phyloP scores from a whole-genome alignment of 1,284 basidiomycete species.

The Malassezia vespertilionis region DNA sequence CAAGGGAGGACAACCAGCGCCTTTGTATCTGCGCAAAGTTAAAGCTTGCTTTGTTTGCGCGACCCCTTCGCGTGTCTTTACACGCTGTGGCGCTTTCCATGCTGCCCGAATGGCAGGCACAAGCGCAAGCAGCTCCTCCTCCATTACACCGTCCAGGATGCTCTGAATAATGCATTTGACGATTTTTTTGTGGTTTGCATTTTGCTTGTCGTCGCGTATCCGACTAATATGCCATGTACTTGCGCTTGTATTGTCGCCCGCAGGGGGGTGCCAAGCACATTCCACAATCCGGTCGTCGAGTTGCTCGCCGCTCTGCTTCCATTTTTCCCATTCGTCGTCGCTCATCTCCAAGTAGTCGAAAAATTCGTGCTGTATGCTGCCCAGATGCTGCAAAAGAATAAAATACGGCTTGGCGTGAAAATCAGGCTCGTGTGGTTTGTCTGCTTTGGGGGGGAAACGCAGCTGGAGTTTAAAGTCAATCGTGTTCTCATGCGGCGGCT shows the following conservation, averaged over 20 bases:
- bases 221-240: conserved; percentile 42
- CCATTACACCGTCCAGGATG: conserved; percentile 39
- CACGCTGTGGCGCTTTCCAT: conserved; percentile 32
- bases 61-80: conserved; percentile 13
- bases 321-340: conserved; percentile 85
- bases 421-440: conserved; percentile 54
- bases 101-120: conserved; percentile 30
- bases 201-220: conserved; percentile 41
- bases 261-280: conserved; percentile 51
- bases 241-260: conserved; percentile 5
- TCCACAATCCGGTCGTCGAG: conserved; percentile 87
- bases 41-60: not conserved
- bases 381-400: conserved; percentile 62
- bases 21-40: not conserved
- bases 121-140: conserved; percentile 21
- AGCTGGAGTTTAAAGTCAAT: conserved; percentile 92
- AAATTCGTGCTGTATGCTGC: conserved; percentile 57
- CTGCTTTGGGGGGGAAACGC: conserved; percentile 64
- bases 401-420: conserved; percentile 76
- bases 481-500: conserved; percentile 92
- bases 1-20: not conserved
- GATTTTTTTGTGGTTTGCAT: conserved; percentile 39
- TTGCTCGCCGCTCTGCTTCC: conserved; percentile 75
- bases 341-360: conserved; percentile 78
- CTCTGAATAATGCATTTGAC: conserved; percentile 37